Percentiles rank a stretch among this genome's conserved stretches.
These are phyloP conservation scores for Cordyceps militaris DNA, from an alignment of 2,329 filamentous ascomycete species.

Conservation along the genomic window DNA sequence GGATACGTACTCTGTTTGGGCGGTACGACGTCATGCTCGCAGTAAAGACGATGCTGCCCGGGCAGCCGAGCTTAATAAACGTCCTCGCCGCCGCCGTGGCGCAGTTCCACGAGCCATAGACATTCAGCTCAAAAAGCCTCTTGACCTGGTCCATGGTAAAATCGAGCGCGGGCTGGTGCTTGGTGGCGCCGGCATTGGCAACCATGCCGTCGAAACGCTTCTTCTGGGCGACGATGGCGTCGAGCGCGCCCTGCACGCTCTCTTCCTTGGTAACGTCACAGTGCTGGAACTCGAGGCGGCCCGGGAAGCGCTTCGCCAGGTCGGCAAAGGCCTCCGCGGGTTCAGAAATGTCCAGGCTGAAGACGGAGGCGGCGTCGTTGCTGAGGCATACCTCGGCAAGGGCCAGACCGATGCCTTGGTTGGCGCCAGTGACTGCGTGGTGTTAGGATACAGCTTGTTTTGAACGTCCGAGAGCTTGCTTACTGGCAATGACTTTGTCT, in stretches of 20 bases:
- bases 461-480: background rate
- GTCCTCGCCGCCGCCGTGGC: constrained; percentile 37
- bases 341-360: constrained; percentile 22
- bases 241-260: constrained; percentile 33
- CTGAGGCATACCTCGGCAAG: constrained; percentile 40
- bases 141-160: constrained; percentile 25
- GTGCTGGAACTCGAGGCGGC: constrained; percentile 36
- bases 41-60: constrained; percentile 36
- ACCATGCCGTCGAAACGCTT: constrained; percentile 41
- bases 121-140: constrained; percentile 38
- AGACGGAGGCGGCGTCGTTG: constrained; percentile 31
- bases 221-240: constrained; percentile 30
- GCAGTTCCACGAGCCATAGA: constrained; percentile 38
- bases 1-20: constrained; percentile 30
- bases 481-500: constrained; percentile 33
- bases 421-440: constrained; percentile 32
- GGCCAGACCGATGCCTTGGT: constrained; percentile 39
- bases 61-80: constrained; percentile 28
- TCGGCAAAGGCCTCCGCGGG: constrained; percentile 20
- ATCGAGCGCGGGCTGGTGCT: constrained; percentile 41
- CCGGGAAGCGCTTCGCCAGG: constrained; percentile 34
- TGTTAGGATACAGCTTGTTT: background rate
- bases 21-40: constrained; percentile 41
- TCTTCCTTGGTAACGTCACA: constrained; percentile 39
- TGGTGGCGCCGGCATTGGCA: constrained; percentile 42